Evolutionary conservation across 2,329 filamentous ascomycete species (phyloP), one percentile per base, ranked within the genome.

Genomic region (Aspergillus fructus): DNA sequence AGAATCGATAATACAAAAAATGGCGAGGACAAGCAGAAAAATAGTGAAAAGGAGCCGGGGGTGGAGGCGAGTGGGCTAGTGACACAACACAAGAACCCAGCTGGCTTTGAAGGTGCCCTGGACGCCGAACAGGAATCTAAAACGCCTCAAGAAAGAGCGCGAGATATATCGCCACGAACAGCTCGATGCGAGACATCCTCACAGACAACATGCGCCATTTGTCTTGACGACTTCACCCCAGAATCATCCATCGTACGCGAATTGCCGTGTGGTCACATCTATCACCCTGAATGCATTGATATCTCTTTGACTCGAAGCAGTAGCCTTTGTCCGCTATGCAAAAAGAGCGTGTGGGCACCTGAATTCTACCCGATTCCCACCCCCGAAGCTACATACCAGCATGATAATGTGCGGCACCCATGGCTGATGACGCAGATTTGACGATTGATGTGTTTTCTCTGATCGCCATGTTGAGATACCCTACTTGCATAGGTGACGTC

Each of bases 241-340:
- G 83, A 85, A 39, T 76, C 81, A 17, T 89, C 90, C 0, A 83
- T 86, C 19, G 92, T 97, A 55, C 89, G 92, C 55, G 90, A 97
- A 74, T 80, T 97, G 3, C 86, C 91, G 0, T 99, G 94, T 66
- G 87, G 89, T 0, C 94, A 99, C 71, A 93, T 97, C 56, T 99
- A 93, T 74, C 93, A 99, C 64, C 89, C 90, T 0, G 88, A 90
- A 62, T 99, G 94, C 68, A 93, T 97, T 62, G 93, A 97, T 68
- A 84, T 87, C 21, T 96, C 94, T 66, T 79, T 97, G 12, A 81
- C 83, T 43, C 82, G 86, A 54, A 88, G 89, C 69, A 96, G 90
- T 69, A 96, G 90, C 17, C 81, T 97, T 2, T 99, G 94, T 68
- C 93, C 94, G 0, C 80, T 96, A 65, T 99, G 94, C 79, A 97